Evolutionary conservation across 371 early-diverging fungal species (phyloP).

Genomic region (Capillidium heterosporum): DNA sequence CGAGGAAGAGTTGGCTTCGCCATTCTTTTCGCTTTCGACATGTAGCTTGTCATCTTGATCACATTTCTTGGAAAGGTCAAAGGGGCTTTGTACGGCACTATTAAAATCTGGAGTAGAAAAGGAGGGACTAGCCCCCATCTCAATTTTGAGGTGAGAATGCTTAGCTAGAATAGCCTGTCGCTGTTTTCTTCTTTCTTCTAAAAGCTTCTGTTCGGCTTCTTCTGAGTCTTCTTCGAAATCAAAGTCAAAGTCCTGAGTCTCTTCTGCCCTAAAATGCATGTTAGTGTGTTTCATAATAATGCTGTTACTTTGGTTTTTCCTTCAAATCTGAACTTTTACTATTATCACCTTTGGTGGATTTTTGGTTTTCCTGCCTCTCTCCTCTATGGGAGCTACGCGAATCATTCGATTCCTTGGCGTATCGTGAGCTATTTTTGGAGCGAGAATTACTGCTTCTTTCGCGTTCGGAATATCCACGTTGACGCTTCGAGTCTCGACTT

Average conservation of each 20-base stretch:
- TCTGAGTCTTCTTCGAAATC: constrained; percentile 22
- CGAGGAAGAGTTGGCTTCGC: constrained; percentile 3
- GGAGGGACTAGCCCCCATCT: not conserved
- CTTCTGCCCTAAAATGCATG: constrained; percentile 3
- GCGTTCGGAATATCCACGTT: not conserved
- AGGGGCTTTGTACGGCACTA: not conserved
- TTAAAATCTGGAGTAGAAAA: not conserved
- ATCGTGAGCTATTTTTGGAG: not conserved
- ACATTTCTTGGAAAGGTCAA: not conserved
- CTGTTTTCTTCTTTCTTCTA: constrained; percentile 58
- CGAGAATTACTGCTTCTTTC: not conserved
- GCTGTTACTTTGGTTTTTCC: not conserved
- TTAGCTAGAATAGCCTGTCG: constrained; percentile 46
- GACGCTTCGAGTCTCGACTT: not conserved
- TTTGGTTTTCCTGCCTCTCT: not conserved
- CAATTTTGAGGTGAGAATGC: constrained; percentile 15
- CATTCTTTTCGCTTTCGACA: not conserved
- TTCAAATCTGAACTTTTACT: not conserved
- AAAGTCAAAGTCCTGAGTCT: constrained; percentile 18
- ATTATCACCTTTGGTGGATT: not conserved
- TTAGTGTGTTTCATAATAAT: not conserved
- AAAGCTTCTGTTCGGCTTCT: constrained; percentile 41
- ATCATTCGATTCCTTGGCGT: not conserved
- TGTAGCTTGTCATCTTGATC: not conserved
- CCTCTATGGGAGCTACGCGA: not conserved